Evolutionary conservation across 345 rosid species (phyloP), one percentile per base, ranked within the genome.

Genomic region (Populus ilicifolia): DNA sequence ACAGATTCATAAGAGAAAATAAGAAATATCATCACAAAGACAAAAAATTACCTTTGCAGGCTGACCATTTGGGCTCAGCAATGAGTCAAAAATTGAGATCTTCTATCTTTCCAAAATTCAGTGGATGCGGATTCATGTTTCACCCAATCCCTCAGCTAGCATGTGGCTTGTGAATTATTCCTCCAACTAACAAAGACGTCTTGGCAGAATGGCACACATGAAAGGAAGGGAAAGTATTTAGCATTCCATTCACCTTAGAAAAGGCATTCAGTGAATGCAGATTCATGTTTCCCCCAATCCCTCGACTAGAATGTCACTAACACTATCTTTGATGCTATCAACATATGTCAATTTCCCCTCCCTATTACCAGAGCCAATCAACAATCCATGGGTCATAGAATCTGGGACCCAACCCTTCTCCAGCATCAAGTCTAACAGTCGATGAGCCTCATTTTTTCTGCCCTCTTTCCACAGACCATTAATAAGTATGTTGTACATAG

Each of bases 351-450:
- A 44, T 20, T 23, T 62, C 79, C 76, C 83, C 75, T 80, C 80
- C 33, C 35, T 33, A 59, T 48, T 56, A 77, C 29, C 46, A n/a
- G 82, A 82, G 33, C 89, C 88, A 65, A 86, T 78, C 77, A 89
- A 76, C 82, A 82, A 82, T 25, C 80, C n/a, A 63, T 89, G 92
- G 36, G 87, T 85, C 23, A 63, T 56, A 62, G 85, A 76, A 85
- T 85, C 86, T 0, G 89, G 90, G 9, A 87, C 81, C 87, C 88
- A 89, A 70, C 88, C 89, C 75, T 69, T 89, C 80, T 83, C 88
- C 82, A 89, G 76, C 92, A 87, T 89, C 62, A 69, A 39, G 74
- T 86, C 88, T 73, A 87, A 83, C 62, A 89, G 66, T 70, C 62
- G 68, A 39, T 70, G 16, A 18, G 86, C 90, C 71, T 85, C 84